Evolutionary conservation across 495 filamentous ascomycete species (phyloP).

Genomic region (Aspergillus carlsbadensis): DNA sequence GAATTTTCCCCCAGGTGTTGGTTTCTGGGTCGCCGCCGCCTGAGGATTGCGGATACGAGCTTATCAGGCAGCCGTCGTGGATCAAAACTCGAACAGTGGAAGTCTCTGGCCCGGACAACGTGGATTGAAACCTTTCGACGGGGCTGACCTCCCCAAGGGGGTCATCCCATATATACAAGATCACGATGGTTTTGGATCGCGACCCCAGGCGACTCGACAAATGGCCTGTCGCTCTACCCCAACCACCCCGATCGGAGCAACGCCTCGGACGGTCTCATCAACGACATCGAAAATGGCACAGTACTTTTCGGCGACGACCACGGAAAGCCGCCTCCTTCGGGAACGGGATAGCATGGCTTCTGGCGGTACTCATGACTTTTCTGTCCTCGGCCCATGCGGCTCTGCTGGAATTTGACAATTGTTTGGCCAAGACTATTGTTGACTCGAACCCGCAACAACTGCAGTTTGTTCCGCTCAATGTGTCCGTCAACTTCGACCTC

Average conservation of each 20-base stretch:
- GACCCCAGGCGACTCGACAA: slow-evolving; percentile 25
- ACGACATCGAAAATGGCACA: slow-evolving; percentile 24
- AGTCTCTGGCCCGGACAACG: slow-evolving; percentile 30
- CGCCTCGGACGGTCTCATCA: slow-evolving; percentile 5
- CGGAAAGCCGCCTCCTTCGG: slow-evolving; percentile 13
- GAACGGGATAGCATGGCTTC: slow-evolving; percentile 12
- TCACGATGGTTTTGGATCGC: slow-evolving; percentile 33
- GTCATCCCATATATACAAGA: slow-evolving; percentile 40
- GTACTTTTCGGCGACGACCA: slow-evolving; percentile 25
- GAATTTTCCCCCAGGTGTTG: not conserved
- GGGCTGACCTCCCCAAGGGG: slow-evolving; percentile 50
- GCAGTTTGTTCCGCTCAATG: slow-evolving; percentile 76
- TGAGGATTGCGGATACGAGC: slow-evolving; percentile 11
- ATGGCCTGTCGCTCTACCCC: slow-evolving; percentile 6
- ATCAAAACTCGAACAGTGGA: not conserved
- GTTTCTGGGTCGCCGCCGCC: not conserved
- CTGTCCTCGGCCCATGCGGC: slow-evolving; percentile 46
- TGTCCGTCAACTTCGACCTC: slow-evolving; percentile 72
- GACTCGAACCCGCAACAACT: slow-evolving; percentile 53
- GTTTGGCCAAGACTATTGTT: slow-evolving; percentile 61
- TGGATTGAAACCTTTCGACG: slow-evolving; percentile 41
- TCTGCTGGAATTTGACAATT: slow-evolving; percentile 79
- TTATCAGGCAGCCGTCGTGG: slow-evolving; percentile 18
- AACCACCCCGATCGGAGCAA: slow-evolving; percentile 10
- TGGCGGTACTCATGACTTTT: slow-evolving; percentile 25